Base-by-base conservation (phyloP, 345 rosid genomes). In the Boechera stricta region DNA sequence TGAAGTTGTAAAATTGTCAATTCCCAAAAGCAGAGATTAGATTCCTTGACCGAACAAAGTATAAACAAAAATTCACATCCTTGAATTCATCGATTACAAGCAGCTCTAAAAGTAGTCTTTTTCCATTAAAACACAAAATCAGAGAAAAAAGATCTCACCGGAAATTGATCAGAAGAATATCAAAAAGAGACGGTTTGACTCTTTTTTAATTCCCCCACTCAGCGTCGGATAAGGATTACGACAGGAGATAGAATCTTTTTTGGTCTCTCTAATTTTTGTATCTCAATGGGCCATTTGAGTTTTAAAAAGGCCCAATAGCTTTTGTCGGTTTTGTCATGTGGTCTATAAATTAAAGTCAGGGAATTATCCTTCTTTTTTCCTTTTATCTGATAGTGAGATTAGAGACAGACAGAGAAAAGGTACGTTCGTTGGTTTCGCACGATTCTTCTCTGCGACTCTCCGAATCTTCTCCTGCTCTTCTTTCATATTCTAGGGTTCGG, bases 131-230 rank as follows among this genome's bases (percentile, higher is more conserved):
- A 32, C 24, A 18, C 13, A 11, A 35, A 16, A 36, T 26, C 29
- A 21, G 21, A 47, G 51, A 8, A 53, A 49, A 51, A 51, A 65
- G 10, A 51, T 18, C 75, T 62, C 24, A 76, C 75, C 75, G 13
- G 67, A 75, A 70, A 70, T 36, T 72, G 68, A 60, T 26, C 60
- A 15, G 64, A 41, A 10, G 44, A 73, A 73, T 9, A 39, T 39
- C 42, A 39, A 58, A 57, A 66, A 60, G 24, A 16, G 53, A 28
- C 54, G 68, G 44, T 58, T 61, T 66, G n/a, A 47, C 29, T 18
- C 44, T 56, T 31, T 56, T 12, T 69, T 2, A n/a, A 16, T n/a
- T n/a, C 16, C 48, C 67, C 48, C 67, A 59, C 57, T 48, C 57
- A 21, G 51, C 11, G 33, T 24, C 35, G 51, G 67, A 62, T 62